Conservation (phyloP, 441 rosid genomes). For the Heliophila coronopifolia region DNA sequence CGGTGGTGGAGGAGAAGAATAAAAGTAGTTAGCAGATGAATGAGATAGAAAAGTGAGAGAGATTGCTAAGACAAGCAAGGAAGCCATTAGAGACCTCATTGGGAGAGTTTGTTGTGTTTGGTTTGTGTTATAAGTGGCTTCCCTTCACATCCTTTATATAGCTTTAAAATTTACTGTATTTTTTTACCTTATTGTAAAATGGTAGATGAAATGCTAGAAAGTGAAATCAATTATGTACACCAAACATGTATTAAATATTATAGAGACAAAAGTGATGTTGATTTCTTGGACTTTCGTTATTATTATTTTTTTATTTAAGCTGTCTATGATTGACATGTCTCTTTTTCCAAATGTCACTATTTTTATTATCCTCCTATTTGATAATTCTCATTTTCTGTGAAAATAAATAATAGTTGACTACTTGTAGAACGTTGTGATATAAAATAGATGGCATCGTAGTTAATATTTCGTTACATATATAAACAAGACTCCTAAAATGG, state of each 20-base stretch:
- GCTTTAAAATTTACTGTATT: constrained; percentile 12
- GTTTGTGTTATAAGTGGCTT: constrained; percentile 8
- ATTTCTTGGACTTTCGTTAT: constrained; percentile 11
- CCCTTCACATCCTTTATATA: constrained; percentile 26
- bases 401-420: too few species aligned
- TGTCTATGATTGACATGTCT: constrained; percentile 27
- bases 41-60: constrained; percentile 32
- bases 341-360: too few species aligned
- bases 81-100: constrained; percentile 39
- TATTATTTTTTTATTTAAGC: constrained; percentile 1
- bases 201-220: too few species aligned
- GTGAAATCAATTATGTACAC: constrained; percentile 4
- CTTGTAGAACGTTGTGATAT: too few species aligned
- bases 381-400: too few species aligned
- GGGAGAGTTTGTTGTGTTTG: constrained; percentile 19
- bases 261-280: constrained; percentile 4
- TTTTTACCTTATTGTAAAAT: constrained; percentile 10
- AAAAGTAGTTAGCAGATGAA: constrained; percentile 28
- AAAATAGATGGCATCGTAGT: too few species aligned
- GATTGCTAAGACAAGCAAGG: constrained; percentile 32
- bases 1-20: constrained; percentile 35
- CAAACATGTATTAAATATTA: constrained; percentile 17
- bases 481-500: too few species aligned
- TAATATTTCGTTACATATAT: too few species aligned
- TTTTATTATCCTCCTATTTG: too few species aligned